Percentiles rank a stretch among this genome's conserved stretches.
These are phyloP conservation scores for Amniculicola lignicola DNA, from an alignment of 495 filamentous ascomycete species.

Conservation along the genomic window DNA sequence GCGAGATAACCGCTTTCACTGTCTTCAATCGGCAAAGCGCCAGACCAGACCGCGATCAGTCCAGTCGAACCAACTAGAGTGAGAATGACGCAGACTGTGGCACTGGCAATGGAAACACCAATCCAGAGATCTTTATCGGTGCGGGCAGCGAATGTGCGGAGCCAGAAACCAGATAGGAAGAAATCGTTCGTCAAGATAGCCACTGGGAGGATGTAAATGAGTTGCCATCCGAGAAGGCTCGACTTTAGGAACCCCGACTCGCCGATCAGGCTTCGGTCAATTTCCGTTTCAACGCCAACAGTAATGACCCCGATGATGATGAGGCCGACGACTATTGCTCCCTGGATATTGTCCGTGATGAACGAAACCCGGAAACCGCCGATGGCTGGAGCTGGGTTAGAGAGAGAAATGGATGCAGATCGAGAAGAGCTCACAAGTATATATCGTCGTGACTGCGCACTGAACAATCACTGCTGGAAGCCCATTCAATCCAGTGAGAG, in stretches of 20 bases:
- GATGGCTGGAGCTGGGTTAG: conserved; percentile 49
- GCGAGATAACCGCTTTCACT: conserved; percentile 60
- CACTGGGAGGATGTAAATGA: conserved; percentile 72
- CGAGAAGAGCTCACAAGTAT: conserved; percentile 58
- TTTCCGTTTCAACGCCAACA: conserved; percentile 65
- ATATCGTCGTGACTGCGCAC: conserved; percentile 68
- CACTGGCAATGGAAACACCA: conserved; percentile 61
- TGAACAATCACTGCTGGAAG: conserved; percentile 72
- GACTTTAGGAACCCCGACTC: conserved; percentile 58
- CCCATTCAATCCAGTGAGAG: conserved; percentile 68
- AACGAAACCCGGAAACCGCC: conserved; percentile 77
- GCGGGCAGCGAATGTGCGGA: conserved; percentile 75
- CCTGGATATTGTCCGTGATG: conserved; percentile 74
- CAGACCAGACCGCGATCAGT: conserved; percentile 70
- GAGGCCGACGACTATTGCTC: conserved; percentile 65
- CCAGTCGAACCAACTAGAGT: conserved; percentile 65
- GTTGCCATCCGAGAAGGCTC: conserved; percentile 68
- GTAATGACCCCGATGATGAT: conserved; percentile 68
- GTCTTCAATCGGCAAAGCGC: conserved; percentile 48
- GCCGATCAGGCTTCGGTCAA: conserved; percentile 62
- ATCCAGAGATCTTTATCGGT: conserved; percentile 73
- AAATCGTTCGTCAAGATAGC: conserved; percentile 75
- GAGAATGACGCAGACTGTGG: conserved; percentile 60
- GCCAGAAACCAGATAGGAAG: conserved; percentile 75
- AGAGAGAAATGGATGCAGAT: not conserved